Percentiles rank a stretch among this genome's conserved stretches.
Evolutionary conservation across 2,329 filamentous ascomycete species (phyloP).

Genomic region (Escovopsis weberi): DNA sequence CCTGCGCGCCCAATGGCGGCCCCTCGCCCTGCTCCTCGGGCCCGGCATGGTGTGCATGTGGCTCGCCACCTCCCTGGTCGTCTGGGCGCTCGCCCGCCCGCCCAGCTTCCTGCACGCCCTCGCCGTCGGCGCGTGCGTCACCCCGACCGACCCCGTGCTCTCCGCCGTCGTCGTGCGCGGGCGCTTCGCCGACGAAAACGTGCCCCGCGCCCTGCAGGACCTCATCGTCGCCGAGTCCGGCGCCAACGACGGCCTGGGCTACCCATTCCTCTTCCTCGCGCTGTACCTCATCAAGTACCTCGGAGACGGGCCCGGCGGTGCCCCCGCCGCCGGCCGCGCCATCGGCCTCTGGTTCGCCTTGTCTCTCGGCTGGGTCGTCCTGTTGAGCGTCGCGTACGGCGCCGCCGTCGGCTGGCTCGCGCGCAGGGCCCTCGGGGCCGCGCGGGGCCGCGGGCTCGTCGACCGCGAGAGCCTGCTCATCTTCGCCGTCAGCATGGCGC

Average conservation of each 20-base stretch:
- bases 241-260: slow-evolving; percentile 78
- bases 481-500: slow-evolving; percentile 68
- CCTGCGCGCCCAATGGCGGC: slow-evolving; percentile 62
- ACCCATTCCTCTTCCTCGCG: slow-evolving; percentile 76
- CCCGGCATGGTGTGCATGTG: slow-evolving; percentile 83
- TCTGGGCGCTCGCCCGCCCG: slow-evolving; percentile 62
- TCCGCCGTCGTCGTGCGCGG: slow-evolving; percentile 88
- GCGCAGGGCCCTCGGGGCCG: slow-evolving; percentile 71
- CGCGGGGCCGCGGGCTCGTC: slow-evolving; percentile 66
- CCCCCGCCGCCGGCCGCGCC: slow-evolving; percentile 33
- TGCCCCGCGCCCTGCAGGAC: slow-evolving; percentile 66
- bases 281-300: slow-evolving; percentile 71
- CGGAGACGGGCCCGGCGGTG: slow-evolving; percentile 47
- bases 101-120: slow-evolving; percentile 65
- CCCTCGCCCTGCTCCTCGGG: slow-evolving; percentile 59
- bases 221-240: slow-evolving; percentile 74
- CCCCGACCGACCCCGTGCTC: slow-evolving; percentile 77
- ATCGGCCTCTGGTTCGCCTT: slow-evolving; percentile 74
- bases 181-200: slow-evolving; percentile 82
- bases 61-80: slow-evolving; percentile 61
- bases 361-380: slow-evolving; percentile 70
- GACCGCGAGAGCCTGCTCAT: slow-evolving; percentile 80
- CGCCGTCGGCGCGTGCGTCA: slow-evolving; percentile 73
- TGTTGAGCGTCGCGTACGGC: slow-evolving; percentile 67
- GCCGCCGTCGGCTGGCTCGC: slow-evolving; percentile 65